Conservation (phyloP, 208 protist genomes). For the Trypanosoma platydactyli region DNA sequence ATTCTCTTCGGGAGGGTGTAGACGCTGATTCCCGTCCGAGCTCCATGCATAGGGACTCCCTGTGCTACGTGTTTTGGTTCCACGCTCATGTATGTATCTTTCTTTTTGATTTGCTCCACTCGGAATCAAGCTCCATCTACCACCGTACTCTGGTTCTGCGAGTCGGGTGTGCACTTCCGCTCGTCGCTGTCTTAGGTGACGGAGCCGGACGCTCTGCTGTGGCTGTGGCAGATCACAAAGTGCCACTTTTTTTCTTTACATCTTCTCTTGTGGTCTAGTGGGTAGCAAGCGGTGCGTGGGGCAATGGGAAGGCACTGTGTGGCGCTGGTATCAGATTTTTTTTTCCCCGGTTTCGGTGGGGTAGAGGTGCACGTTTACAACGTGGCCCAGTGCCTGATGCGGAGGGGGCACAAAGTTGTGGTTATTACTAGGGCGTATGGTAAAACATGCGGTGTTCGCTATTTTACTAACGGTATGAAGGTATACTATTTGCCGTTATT, state of each 20-base stretch:
- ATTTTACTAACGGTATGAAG: constrained; percentile 96
- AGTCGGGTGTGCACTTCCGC: too few relatives aligned
- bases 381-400: constrained; percentile 94
- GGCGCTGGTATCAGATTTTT: constrained; percentile 97
- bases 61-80: too few relatives aligned
- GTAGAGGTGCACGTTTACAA: constrained; percentile 98
- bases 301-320: constrained; percentile 73
- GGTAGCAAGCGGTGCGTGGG: neutral
- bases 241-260: constrained; percentile 10
- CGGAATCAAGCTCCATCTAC: too few relatives aligned
- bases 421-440: constrained; percentile 96
- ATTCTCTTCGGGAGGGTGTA: constrained; percentile 10
- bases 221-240: neutral
- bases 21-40: too few relatives aligned
- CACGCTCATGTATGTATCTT: too few relatives aligned
- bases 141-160: too few relatives aligned
- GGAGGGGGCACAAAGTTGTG: constrained; percentile 96
- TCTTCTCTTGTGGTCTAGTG: constrained; percentile 7
- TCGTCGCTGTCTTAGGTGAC: too few relatives aligned
- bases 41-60: too few relatives aligned
- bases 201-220: too few relatives aligned
- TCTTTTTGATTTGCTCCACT: too few relatives aligned
- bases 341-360: constrained; percentile 98
- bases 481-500: constrained; percentile 97
- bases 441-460: constrained; percentile 94